These are phyloP conservation scores for Nemania abortiva DNA, from an alignment of 2,329 filamentous ascomycete species.

Conservation along the genomic window DNA sequence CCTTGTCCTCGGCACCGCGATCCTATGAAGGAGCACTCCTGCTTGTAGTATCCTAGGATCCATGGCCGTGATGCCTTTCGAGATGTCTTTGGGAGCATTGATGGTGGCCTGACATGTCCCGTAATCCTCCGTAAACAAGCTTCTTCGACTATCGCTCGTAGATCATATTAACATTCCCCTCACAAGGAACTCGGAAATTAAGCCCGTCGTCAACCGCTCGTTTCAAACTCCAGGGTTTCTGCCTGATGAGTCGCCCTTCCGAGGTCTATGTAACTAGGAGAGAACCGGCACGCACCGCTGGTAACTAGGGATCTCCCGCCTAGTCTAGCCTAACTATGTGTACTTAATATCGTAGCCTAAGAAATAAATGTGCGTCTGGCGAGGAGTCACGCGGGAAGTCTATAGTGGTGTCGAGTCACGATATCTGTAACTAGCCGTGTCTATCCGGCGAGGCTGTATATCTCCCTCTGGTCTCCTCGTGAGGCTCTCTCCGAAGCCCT, in stretches of 20 bases:
- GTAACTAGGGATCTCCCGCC: background rate
- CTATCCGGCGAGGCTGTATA: background rate
- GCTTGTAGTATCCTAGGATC: background rate
- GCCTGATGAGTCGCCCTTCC: background rate
- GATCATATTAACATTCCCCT: background rate
- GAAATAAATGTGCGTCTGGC: background rate
- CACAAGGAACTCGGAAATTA: background rate
- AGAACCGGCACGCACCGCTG: background rate
- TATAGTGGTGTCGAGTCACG: background rate
- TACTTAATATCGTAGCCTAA: constrained; percentile 1
- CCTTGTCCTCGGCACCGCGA: background rate
- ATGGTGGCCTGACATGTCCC: background rate
- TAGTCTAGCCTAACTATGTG: background rate
- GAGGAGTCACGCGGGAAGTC: background rate
- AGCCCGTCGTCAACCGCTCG: background rate
- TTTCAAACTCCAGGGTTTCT: background rate
- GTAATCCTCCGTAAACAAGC: background rate
- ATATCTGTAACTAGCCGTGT: background rate
- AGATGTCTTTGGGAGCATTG: background rate
- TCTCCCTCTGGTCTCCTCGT: background rate
- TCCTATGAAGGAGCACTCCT: background rate
- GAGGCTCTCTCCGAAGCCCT: background rate
- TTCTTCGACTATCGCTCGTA: background rate
- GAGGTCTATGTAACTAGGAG: background rate
- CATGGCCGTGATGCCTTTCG: background rate